These are phyloP conservation scores for Ophiocordyceps camponoti-floridani DNA, from an alignment of 2,329 filamentous ascomycete species.

Conservation along the genomic window DNA sequence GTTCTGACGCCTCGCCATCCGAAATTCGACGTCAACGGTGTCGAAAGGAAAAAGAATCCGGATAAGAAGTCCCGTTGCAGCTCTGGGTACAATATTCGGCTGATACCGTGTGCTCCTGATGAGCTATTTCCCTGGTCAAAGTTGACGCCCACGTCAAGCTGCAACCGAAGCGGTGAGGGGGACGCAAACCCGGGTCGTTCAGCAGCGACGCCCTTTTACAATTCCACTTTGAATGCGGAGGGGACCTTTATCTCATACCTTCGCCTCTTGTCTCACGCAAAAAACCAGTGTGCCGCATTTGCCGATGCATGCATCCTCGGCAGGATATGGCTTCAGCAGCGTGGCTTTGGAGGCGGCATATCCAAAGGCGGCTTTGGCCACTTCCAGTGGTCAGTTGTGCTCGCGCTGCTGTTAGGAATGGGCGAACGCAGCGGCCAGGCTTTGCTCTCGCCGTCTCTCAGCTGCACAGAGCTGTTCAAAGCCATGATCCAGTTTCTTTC, in stretches of 20 bases:
- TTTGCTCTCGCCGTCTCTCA: constrained; percentile 62
- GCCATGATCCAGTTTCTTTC: constrained; percentile 78
- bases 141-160: constrained; percentile 50
- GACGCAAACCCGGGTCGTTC: constrained; percentile 22
- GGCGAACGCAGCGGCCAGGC: constrained; percentile 55
- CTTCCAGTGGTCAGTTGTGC: constrained; percentile 75
- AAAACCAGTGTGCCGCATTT: constrained; percentile 54
- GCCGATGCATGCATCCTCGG: constrained; percentile 74
- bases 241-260: constrained; percentile 56
- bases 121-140: constrained; percentile 54
- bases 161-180: constrained; percentile 39
- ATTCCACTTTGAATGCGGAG: constrained; percentile 68
- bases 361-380: constrained; percentile 72
- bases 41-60: constrained; percentile 1
- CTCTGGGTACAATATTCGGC: constrained; percentile 43
- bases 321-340: constrained; percentile 74
- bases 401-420: constrained; percentile 65
- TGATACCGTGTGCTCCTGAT: constrained; percentile 58
- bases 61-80: constrained; percentile 10
- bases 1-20: constrained; percentile 18
- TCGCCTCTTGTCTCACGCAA: constrained; percentile 52
- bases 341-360: constrained; percentile 57
- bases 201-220: constrained; percentile 65
- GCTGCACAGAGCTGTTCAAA: constrained; percentile 88
- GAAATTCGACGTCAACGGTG: constrained; percentile 2